Evolutionary conservation across 768 basidiomycete species (phyloP), one percentile per base, ranked within the genome.

Genomic region (Rhizopogon salebrosus): DNA sequence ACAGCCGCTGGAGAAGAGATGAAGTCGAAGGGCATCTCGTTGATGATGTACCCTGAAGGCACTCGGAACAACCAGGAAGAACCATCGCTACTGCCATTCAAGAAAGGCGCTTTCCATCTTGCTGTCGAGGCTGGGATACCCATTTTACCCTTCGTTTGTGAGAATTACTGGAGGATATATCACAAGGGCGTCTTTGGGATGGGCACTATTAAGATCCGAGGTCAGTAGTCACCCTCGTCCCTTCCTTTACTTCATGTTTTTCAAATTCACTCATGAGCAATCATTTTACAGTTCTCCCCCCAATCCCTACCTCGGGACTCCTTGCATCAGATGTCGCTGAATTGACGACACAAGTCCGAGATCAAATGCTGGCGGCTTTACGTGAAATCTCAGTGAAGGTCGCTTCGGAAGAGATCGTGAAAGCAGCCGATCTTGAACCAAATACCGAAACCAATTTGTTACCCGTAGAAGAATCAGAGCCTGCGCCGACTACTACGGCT

Each of bases 41-140:
- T 98, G 42, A 95, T 92, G 89, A 84, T 99, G 70, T 98, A 92
- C 72, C 92, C 95, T 1, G 97, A 98, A 72, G 97, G 97, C 27
- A 99, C 97, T 10, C 83, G 95, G 34, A 83, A 91, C 40, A 80
- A 80, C 53, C 77, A 78, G 20, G 75, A 84, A 56, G 70, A 76
- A 29, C 79, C 87, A 7, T 78, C 80, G 29, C 71, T 99, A 65
- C 76, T 89, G 5, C 87, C 92, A 3, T 86, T 99, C 76, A 99
- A 99, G 78, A 99, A 98, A 70, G 97, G 97, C 37, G 95, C 93
- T 3, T 98, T 98, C 77, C 94, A 98, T 66, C 80, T 98, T 46
- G 97, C 97, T 26, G 79, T 98, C 23, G 86, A 94, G 70, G 85
- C 92, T 11, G 84, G 88, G 27, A 79, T 98, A 41, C 95, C 97